These are phyloP conservation scores for Yamadazyma diddensiae DNA, from an alignment of 1,139 yeast genomes.

Conservation along the genomic window DNA sequence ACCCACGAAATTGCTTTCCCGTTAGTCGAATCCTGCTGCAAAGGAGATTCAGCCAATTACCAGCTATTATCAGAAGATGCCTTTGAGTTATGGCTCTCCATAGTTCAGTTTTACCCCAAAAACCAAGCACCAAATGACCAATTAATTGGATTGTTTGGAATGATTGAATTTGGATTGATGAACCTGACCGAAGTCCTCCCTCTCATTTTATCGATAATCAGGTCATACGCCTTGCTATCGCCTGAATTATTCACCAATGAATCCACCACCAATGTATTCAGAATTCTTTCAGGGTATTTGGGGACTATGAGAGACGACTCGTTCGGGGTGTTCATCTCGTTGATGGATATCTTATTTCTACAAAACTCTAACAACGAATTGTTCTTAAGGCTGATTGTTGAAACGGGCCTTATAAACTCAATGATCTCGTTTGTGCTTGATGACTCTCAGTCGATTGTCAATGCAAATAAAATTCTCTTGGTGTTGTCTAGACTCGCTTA, in stretches of 20 bases:
- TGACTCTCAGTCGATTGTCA: constrained; percentile 47
- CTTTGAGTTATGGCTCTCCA: constrained; percentile 74
- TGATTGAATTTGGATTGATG: constrained; percentile 48
- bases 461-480: constrained; percentile 49
- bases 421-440: constrained; percentile 48
- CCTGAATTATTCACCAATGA: constrained; percentile 44
- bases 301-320: constrained; percentile 70
- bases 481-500: constrained; percentile 55
- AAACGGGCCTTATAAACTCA: constrained; percentile 46
- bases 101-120: constrained; percentile 56
- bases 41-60: constrained; percentile 49
- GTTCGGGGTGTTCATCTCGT: constrained; percentile 52
- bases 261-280: constrained; percentile 41
- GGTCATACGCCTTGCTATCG: constrained; percentile 66
- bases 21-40: constrained; percentile 62
- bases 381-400: constrained; percentile 35
- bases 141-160: constrained; percentile 40
- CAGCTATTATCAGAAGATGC: constrained; percentile 82
- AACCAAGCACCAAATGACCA: constrained; percentile 17
- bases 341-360: constrained; percentile 55
- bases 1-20: constrained; percentile 70
- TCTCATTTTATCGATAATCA: constrained; percentile 59
- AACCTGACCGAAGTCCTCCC: constrained; percentile 79
- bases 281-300: constrained; percentile 54
- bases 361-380: constrained; percentile 19